Conservation (phyloP, 345 rosid genomes). For the Mercurialis annua region DNA sequence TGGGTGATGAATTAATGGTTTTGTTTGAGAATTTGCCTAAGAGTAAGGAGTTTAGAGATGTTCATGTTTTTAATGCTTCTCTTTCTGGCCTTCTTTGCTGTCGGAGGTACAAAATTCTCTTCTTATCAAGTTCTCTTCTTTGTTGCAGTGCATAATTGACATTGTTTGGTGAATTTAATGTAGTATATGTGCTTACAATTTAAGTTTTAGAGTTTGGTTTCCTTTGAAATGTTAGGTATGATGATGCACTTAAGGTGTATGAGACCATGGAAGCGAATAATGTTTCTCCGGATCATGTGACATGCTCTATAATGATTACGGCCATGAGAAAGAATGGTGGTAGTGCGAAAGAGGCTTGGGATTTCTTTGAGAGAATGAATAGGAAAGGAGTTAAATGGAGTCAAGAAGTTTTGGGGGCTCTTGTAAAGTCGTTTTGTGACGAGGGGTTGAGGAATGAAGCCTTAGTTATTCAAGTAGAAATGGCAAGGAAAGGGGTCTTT, state of each 20-base stretch:
- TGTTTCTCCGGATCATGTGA: slow-evolving; percentile 62
- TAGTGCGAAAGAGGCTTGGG: slow-evolving; percentile 77
- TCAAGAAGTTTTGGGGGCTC: slow-evolving; percentile 60
- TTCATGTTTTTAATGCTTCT: slow-evolving; percentile 71
- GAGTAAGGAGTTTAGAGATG: slow-evolving; percentile 52
- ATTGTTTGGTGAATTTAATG: background rate
- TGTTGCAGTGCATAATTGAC: background rate
- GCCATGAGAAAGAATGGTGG: slow-evolving; percentile 62
- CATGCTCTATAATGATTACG: slow-evolving; percentile 70
- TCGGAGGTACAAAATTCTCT: slow-evolving; percentile 42
- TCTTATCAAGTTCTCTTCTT: background rate
- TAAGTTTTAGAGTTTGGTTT: background rate
- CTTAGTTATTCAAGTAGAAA: slow-evolving; percentile 69
- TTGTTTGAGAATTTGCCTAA: slow-evolving; percentile 62
- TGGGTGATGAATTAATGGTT: slow-evolving; percentile 55
- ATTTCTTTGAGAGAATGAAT: slow-evolving; percentile 67
- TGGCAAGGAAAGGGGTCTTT: slow-evolving; percentile 76
- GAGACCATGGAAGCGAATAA: slow-evolving; percentile 63
- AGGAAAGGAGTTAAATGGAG: slow-evolving; percentile 74
- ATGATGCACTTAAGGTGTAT: slow-evolving; percentile 65
- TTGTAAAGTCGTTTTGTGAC: slow-evolving; percentile 76
- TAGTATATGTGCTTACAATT: background rate
- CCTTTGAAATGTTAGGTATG: slow-evolving; percentile 43
- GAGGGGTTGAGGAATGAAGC: slow-evolving; percentile 84
- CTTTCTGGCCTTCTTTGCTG: slow-evolving; percentile 65